Percentiles rank a stretch among this genome's conserved stretches.
phyloP scores from a whole-genome alignment of 306 rosid species.

The Aeschynomene evenia region DNA sequence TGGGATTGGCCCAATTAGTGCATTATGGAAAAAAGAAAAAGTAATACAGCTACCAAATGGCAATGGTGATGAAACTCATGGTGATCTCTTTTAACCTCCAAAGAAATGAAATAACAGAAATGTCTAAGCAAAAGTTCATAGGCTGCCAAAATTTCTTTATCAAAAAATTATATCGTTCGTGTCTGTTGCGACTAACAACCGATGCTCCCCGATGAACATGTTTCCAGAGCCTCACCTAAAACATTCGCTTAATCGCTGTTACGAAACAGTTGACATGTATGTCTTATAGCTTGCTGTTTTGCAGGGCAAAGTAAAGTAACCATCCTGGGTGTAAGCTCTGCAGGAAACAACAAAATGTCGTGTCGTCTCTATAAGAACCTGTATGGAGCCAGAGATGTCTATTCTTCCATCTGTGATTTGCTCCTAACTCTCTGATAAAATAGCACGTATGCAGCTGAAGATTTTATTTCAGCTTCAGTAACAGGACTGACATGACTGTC shows the following conservation, averaged over 20 bases:
- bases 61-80: conserved; percentile 20
- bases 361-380: conserved; percentile 34
- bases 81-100: conserved; percentile 9
- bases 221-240: conserved; percentile 27
- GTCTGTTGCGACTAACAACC: conserved; percentile 7
- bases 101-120: conserved; percentile 30
- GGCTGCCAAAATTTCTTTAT: conserved; percentile 38
- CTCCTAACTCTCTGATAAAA: conserved; percentile 80
- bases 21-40: not conserved
- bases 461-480: conserved; percentile 71
- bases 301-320: conserved; percentile 26
- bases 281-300: conserved; percentile 26
- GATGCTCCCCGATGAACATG: conserved; percentile 24
- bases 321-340: conserved; percentile 30
- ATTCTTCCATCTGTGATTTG: conserved; percentile 37
- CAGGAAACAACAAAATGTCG: conserved; percentile 17
- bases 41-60: conserved; percentile 14
- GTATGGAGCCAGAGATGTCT: conserved; percentile 43
- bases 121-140: conserved; percentile 29
- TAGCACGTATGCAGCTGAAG: conserved; percentile 87
- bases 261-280: not conserved
- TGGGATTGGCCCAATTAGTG: not conserved
- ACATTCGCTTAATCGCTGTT: conserved; percentile 20
- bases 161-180: conserved; percentile 28
- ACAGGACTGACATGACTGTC: conserved; percentile 79